A percentile compares a stretch with the other conserved stretches of the same genome.
phyloP scores from a whole-genome alignment of 768 basidiomycete species.

The Pisolithus marmoratus region DNA sequence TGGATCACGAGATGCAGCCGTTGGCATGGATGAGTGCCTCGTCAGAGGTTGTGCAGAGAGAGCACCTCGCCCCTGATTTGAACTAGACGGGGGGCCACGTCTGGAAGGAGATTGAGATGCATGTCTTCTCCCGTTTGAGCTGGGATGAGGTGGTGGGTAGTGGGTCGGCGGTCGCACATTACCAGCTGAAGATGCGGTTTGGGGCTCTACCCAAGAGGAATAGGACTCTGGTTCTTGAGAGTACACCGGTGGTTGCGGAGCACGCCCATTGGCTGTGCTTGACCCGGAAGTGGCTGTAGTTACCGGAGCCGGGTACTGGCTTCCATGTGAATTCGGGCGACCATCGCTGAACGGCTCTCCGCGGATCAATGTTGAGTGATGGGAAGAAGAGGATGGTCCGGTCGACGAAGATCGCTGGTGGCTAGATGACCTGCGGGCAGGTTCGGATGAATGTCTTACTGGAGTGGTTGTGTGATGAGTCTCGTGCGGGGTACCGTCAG shows the following conservation, averaged over 20 bases:
- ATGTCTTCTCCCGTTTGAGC: slow-evolving; percentile 20
- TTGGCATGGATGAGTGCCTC: slow-evolving; percentile 24
- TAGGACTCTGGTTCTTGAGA: slow-evolving; percentile 38
- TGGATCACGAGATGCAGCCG: slow-evolving; percentile 14
- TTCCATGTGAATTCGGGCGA: slow-evolving; percentile 7
- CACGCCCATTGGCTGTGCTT: slow-evolving; percentile 5
- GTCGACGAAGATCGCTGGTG: slow-evolving; percentile 4
- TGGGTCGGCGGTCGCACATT: slow-evolving; percentile 67
- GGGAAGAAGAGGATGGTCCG: slow-evolving; percentile 12
- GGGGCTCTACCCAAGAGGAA: slow-evolving; percentile 46
- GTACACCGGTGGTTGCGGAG: slow-evolving; percentile 9
- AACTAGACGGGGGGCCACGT: slow-evolving; percentile 4
- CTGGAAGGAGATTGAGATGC: slow-evolving; percentile 16
- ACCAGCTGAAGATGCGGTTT: slow-evolving; percentile 62
- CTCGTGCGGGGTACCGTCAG: slow-evolving; percentile 11
- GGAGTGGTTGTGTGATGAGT: slow-evolving; percentile 7
- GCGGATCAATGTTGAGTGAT: slow-evolving; percentile 6
- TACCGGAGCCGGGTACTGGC: slow-evolving; percentile 22
- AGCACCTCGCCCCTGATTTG: slow-evolving; percentile 11
- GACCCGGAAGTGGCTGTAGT: slow-evolving; percentile 11
- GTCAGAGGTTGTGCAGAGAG: slow-evolving; percentile 12
- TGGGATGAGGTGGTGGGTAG: slow-evolving; percentile 34
- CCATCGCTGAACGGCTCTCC: slow-evolving; percentile 14
- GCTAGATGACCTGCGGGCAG: slow-evolving; percentile 8
- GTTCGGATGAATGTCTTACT: slow-evolving; percentile 22